A percentile compares a stretch with the other conserved stretches of the same genome.
Conservation (phyloP, 202 grass and related monocot species). For the Panicum virgatum region DNA sequence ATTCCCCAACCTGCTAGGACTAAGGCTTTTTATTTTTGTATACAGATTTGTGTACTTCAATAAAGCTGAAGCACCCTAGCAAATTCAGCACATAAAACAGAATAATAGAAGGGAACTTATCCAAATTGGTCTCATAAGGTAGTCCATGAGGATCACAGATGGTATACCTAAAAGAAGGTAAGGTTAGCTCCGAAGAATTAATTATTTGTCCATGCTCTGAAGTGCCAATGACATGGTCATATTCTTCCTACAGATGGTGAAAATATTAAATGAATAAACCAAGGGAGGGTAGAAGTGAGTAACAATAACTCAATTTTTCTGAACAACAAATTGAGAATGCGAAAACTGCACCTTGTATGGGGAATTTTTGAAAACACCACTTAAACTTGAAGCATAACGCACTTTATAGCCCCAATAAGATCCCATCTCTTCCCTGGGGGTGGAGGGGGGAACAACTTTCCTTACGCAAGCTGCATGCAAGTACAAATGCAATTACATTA, state of each 20-base stretch:
- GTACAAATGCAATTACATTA: slow-evolving; percentile 27
- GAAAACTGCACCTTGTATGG: slow-evolving; percentile 70
- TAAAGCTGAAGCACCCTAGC: slow-evolving; percentile 13
- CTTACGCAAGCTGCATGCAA: slow-evolving; percentile 58
- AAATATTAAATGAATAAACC: slow-evolving; percentile 22
- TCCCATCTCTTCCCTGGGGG: slow-evolving; percentile 62
- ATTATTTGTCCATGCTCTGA: slow-evolving; percentile 86
- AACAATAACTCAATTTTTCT: neutral
- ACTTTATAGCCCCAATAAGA: slow-evolving; percentile 96
- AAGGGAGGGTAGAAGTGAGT: slow-evolving; percentile 25
- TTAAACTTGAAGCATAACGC: slow-evolving; percentile 87
- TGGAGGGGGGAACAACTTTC: slow-evolving; percentile 58
- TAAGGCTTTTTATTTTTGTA: neutral
- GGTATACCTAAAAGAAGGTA: slow-evolving; percentile 77
- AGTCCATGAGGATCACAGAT: neutral
- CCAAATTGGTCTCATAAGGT: slow-evolving; percentile 1
- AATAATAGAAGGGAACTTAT: neutral
- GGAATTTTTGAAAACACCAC: slow-evolving; percentile 64
- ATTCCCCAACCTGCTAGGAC: neutral
- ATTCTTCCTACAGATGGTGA: slow-evolving; percentile 65
- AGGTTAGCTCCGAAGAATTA: slow-evolving; percentile 82
- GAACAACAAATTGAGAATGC: slow-evolving; percentile 13
- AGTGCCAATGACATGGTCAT: slow-evolving; percentile 94
- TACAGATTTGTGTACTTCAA: neutral
- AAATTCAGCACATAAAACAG: neutral